Evolutionary conservation across 768 basidiomycete species (phyloP), one percentile per base, ranked within the genome.

Genomic region (Trametes cingulata): DNA sequence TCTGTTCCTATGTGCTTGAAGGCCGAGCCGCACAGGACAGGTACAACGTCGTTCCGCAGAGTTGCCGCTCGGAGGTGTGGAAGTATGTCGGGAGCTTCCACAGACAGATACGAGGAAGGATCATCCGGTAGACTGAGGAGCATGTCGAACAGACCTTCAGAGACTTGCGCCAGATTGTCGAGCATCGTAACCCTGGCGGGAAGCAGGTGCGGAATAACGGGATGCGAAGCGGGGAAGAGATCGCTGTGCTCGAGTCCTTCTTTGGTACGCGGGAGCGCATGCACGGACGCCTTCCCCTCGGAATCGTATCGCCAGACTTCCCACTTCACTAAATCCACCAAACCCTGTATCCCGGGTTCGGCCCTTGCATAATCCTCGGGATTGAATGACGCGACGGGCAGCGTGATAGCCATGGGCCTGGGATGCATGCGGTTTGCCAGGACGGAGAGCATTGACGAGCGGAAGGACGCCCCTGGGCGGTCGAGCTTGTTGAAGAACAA

Each of bases 401-500:
- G 78, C 4, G 84, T 80, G 13, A 95, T 73, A 12, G 80, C 73
- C 70, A 89, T 76, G 1, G 93, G 93, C 52, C 85, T 84, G 2
- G 85, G 82, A 67, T 95, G 93, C 39, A 95, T 78, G 37, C 85
- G 80, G 71, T 93, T 83, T n/a, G 80, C 74, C 12, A 93, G 78
- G 36, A 93, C 74, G 27, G 93, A 94, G n/a, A 79, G 65, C 6
- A 93, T 64, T 0, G 92, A 91, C 5, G 83, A 79, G 58, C 78
- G 79, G 68, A 92, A 86, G 1, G 91, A 93, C 4, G 93, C 90
- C 36, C 93, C 93, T 25, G 93, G 83, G 49, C 93, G 85, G 72
- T 95, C 93, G 45, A 94, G 80, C 71, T 95, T 95, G 77, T 95
- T 95, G 58, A 94, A 72, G 72, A 94, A 93, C 65, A 94, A 78